Evolutionary conservation across 2,329 filamentous ascomycete species (phyloP), one percentile per base, ranked within the genome.

Genomic region (Hypoxylon sp.): DNA sequence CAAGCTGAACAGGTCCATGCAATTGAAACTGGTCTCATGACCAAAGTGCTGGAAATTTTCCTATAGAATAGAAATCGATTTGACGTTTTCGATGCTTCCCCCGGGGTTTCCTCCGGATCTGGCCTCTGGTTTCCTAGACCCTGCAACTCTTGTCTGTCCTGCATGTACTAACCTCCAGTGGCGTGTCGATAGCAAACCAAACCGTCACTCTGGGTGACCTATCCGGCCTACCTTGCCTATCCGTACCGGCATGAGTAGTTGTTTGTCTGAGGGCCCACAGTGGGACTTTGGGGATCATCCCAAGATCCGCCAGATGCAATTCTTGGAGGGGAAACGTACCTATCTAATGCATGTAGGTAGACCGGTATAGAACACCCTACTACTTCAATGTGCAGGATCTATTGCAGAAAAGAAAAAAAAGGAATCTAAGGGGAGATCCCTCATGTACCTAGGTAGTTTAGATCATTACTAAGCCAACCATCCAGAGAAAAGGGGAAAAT

Each of bases 241-340:
- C n/a, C n/a, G n/a, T 37, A 37, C 13, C 13, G 26, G 21, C 40
- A 45, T 19, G 25, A 40, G 32, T 35, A 46, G 31, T 21, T 41
- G 27, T 40, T 34, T 13, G 27, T 47, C 45, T 13, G 5, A 25
- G 37, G 51, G 44, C 42, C 43, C 43, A 50, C 48, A 26, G 26
- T 45, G 49, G 41, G 44, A 50, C 47, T 21, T 49, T n/a, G n/a
- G 32, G 35, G 48, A 51, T 47, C 46, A 51, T 57, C 50, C 50
- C 51, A 54, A 57, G 55, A 57, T 55, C 42, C 51, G 51, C 38
- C 43, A 51, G 55, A 55, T 51, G 42, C 51, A 48, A 40, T 34
- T 30, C n/a, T n/a, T 32, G 11, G 44, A 13, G 25, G 42, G 42
- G 23, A n/a, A n/a, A n/a, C n/a, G 23, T 16, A 15, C 31, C 16